phyloP scores from a whole-genome alignment of 23 red algal genomes.

The Rhodosorus marinus region DNA sequence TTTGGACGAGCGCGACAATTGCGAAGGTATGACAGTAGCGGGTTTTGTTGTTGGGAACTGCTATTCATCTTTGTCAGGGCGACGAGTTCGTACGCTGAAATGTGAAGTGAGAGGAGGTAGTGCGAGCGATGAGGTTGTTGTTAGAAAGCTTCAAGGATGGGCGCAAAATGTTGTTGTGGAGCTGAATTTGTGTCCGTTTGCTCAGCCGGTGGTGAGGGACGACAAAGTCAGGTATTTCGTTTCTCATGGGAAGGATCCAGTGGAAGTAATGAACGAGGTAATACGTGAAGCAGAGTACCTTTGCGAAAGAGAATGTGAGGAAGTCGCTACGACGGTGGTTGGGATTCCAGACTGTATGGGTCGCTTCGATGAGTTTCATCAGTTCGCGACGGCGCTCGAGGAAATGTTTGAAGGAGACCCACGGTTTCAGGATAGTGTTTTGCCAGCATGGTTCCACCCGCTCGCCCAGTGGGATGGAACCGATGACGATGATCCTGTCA shows the following conservation, averaged over 20 bases:
- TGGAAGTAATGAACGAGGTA: not conserved
- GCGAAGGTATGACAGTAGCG: no score
- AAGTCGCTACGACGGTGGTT: conserved; percentile 18
- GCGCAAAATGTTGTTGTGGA: conserved; percentile 7
- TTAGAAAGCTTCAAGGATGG: conserved; percentile 7
- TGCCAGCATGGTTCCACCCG: conserved; percentile 40
- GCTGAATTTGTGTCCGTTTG: conserved; percentile 37
- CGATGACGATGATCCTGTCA: conserved; percentile 9
- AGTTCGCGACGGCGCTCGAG: conserved; percentile 3
- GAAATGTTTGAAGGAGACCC: conserved; percentile 12
- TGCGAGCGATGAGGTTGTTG: not conserved
- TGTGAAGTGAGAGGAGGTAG: not conserved
- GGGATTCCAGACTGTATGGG: conserved; percentile 9
- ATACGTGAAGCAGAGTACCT: conserved; percentile 7
- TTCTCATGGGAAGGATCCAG: not conserved
- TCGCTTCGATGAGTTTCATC: conserved; percentile 16
- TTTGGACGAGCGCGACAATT: no score
- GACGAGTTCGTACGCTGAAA: no score
- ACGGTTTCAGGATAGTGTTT: conserved; percentile 8
- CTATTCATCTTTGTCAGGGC: no score
- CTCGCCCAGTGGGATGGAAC: conserved; percentile 1
- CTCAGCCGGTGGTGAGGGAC: conserved; percentile 6
- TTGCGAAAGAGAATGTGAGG: not conserved
- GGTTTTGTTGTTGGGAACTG: no score
- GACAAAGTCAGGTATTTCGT: conserved; percentile 11